Percentiles rank a stretch among this genome's conserved stretches.
phyloP scores from a whole-genome alignment of 441 rosid genomes.

The Pelargonium australe region DNA sequence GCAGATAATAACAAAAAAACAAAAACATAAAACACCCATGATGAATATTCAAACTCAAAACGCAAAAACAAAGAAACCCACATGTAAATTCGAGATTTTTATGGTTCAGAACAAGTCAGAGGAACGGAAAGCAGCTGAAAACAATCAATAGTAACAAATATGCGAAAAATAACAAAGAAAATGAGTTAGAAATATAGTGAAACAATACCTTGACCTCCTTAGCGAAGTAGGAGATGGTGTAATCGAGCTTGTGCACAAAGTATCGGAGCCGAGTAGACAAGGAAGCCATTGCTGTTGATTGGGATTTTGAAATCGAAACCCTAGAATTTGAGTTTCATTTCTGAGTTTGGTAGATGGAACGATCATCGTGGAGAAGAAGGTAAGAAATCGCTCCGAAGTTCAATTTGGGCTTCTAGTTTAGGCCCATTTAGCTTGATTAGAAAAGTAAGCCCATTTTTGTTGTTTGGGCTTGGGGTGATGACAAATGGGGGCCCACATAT shows the following conservation, averaged over 20 bases:
- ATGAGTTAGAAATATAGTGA: not conserved
- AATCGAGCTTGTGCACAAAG: not conserved
- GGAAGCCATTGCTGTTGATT: constrained; percentile 3
- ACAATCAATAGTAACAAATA: not conserved
- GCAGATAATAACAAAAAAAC: not conserved
- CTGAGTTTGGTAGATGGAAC: too few relatives aligned
- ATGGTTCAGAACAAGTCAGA: not conserved
- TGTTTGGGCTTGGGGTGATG: too few relatives aligned
- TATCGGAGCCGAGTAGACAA: constrained; percentile 2
- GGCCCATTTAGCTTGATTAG: too few relatives aligned
- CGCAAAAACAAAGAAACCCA: not conserved
- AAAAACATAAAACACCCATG: not conserved
- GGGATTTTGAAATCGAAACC: too few relatives aligned
- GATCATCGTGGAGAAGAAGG: too few relatives aligned
- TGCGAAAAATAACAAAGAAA: not conserved
- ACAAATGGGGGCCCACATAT: too few relatives aligned
- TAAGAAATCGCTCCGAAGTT: too few relatives aligned
- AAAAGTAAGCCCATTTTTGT: too few relatives aligned
- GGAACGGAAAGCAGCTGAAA: not conserved
- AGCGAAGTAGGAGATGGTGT: not conserved
- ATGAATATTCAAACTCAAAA: not conserved
- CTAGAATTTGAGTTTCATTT: too few relatives aligned
- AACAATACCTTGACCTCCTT: not conserved
- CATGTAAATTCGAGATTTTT: not conserved
- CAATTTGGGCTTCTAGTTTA: too few relatives aligned